Base-by-base conservation (phyloP, 345 rosid species). In the Gossypium arboreum region DNA sequence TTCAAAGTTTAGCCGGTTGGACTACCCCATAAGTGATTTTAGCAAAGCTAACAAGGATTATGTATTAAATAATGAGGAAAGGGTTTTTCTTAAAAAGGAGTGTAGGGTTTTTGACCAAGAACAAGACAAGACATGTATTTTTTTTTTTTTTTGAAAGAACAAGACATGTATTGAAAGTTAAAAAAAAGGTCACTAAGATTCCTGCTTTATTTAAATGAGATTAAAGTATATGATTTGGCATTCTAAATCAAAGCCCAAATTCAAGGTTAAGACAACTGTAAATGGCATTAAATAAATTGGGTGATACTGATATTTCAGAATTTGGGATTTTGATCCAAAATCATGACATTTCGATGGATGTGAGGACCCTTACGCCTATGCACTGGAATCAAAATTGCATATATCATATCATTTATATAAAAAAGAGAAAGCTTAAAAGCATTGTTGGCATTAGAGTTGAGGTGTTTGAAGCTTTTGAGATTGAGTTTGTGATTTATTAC, bases 81-180 rank as follows among this genome's bases (percentile, higher is more conserved):
- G 39, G 39, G 39, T 34, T 34, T 4, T 34, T 34, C 39, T 34
- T 34, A 34, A 34, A 34, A 34, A 34, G 39, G 6, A 34, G 39
- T 34, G 39, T 0, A 76, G 51, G 63, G 69, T 61, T 68, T n/a
- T 80, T 73, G 81, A 80, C 80, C 82, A 60, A 73, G 45, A 63
- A 75, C 74, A 54, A 79, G 72, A 51, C 56, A 75, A 39, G 47
- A 16, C 34, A 41, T 13, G 25, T 16, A 72, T 47, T 44, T 20
- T 20, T 20, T 20, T 20, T 20, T 20, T 20, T 20, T 20, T 20
- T 20, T 20, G 22, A 20, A 20, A 20, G 22, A 20, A 51, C 56
- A 75, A 39, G 47, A 16, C 34, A 41, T 13, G 25, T 16, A 72
- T 47, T 44, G n/a, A 74, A 60, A 77, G 67, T 9, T n/a, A 34